These are phyloP conservation scores for Metschnikowia kofuensis DNA, from an alignment of 805 yeast species.

Conservation along the genomic window DNA sequence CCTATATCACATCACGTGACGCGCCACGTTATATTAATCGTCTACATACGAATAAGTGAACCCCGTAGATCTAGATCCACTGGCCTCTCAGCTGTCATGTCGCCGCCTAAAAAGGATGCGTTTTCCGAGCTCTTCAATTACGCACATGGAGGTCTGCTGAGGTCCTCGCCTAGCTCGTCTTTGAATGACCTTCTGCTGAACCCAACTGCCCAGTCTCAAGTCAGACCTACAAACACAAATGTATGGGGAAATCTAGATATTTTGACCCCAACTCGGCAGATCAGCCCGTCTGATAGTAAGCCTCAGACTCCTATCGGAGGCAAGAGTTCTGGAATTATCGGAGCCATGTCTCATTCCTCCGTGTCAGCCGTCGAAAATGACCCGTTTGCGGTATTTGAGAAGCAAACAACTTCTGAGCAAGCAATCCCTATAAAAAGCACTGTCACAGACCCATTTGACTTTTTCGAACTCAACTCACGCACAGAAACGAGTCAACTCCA, in stretches of 20 bases:
- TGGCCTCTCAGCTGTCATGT: constrained; percentile 14
- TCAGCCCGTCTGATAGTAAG: constrained; percentile 1
- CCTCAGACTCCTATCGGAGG: not conserved
- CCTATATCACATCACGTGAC: constrained; percentile 2
- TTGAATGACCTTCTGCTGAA: constrained; percentile 15
- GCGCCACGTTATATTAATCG: not conserved
- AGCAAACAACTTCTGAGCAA: not conserved
- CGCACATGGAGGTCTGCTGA: constrained; percentile 19
- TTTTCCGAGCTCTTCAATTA: constrained; percentile 42
- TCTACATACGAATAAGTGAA: not conserved
- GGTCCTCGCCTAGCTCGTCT: constrained; percentile 14
- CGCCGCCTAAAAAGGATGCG: constrained; percentile 42
- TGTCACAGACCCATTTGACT: constrained; percentile 1
- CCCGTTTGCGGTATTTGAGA: constrained; percentile 22
- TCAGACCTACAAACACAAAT: not conserved
- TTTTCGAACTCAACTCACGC: not conserved
- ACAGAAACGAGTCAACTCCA: not conserved
- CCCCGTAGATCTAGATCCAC: not conserved
- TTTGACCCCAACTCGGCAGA: constrained; percentile 8
- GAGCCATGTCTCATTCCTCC: not conserved
- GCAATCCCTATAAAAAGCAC: not conserved
- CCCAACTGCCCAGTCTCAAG: not conserved
- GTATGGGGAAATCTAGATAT: constrained; percentile 11
- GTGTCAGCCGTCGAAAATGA: not conserved
- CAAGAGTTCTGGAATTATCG: not conserved